These are phyloP conservation scores for Yarrowia sp. DNA, from an alignment of 805 yeast species.

Conservation along the genomic window DNA sequence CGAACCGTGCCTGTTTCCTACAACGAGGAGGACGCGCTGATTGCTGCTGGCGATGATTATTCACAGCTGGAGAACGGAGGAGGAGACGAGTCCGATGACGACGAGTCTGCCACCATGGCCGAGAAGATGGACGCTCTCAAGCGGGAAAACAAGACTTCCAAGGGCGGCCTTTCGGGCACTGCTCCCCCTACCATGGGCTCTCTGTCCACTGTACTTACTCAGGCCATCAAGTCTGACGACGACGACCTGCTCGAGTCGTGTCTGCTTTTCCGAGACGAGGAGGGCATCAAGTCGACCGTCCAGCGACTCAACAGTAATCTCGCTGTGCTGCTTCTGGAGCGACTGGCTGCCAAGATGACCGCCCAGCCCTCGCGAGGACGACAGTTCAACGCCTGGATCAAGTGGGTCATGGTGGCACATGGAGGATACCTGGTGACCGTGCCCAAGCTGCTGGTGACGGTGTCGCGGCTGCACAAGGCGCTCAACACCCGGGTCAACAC, in stretches of 20 bases:
- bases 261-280: slow-evolving; percentile 60
- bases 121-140: slow-evolving; percentile 52
- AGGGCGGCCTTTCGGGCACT: slow-evolving; percentile 43
- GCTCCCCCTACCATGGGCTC: slow-evolving; percentile 36
- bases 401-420: slow-evolving; percentile 75
- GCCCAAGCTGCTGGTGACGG: slow-evolving; percentile 59
- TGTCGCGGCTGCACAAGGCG: slow-evolving; percentile 64
- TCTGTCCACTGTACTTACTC: slow-evolving; percentile 76
- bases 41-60: slow-evolving; percentile 51
- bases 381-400: slow-evolving; percentile 69
- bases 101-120: slow-evolving; percentile 53
- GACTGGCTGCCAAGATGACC: slow-evolving; percentile 57
- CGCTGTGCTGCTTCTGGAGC: slow-evolving; percentile 56
- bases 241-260: slow-evolving; percentile 86
- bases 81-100: slow-evolving; percentile 44
- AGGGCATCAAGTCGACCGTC: slow-evolving; percentile 61
- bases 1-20: slow-evolving; percentile 43
- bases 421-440: slow-evolving; percentile 67
- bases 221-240: slow-evolving; percentile 87
- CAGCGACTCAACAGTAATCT: slow-evolving; percentile 58
- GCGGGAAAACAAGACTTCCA: slow-evolving; percentile 42
- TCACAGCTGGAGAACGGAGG: slow-evolving; percentile 45
- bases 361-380: slow-evolving; percentile 63
- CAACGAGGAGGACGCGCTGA: slow-evolving; percentile 49
- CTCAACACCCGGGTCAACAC: slow-evolving; percentile 62